These are phyloP conservation scores for Arachnopeziza araneosa DNA, from an alignment of 2,329 filamentous ascomycete genomes.

Conservation along the genomic window DNA sequence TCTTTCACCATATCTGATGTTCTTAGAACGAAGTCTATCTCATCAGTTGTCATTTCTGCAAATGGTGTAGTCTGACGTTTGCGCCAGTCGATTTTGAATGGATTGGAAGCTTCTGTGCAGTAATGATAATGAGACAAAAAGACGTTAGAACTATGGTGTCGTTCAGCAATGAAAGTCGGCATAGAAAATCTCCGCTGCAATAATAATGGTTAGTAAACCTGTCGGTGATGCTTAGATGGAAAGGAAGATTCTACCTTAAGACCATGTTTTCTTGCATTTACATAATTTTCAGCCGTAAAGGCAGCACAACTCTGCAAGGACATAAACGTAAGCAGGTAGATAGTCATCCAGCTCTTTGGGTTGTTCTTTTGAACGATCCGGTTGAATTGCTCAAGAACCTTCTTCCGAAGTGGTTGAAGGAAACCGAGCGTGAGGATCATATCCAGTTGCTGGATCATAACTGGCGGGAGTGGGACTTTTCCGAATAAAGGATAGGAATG, in stretches of 20 bases:
- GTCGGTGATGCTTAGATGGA: too few relatives aligned
- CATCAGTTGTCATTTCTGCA: constrained; percentile 5
- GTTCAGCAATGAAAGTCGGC: constrained; percentile 46
- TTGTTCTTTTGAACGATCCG: constrained; percentile 43
- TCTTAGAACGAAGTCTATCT: constrained; percentile 6
- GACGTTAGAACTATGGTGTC: constrained; percentile 55
- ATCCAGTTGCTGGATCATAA: constrained; percentile 7
- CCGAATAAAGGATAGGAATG: constrained; percentile 6
- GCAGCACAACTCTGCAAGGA: constrained; percentile 53
- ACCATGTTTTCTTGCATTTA: too few relatives aligned
- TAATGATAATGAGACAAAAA: constrained; percentile 60
- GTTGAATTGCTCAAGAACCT: constrained; percentile 7
- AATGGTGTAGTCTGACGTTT: constrained; percentile 5
- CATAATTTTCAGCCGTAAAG: constrained; percentile 28
- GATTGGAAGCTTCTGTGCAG: constrained; percentile 55
- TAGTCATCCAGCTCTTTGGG: constrained; percentile 53
- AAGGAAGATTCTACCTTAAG: too few relatives aligned
- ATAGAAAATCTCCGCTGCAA: not conserved
- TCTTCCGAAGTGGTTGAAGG: constrained; percentile 7
- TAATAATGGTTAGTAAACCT: too few relatives aligned
- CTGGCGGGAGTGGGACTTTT: constrained; percentile 6
- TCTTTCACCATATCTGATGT: not conserved
- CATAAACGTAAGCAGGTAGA: constrained; percentile 56
- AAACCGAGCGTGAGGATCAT: constrained; percentile 5
- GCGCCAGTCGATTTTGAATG: constrained; percentile 49